Evolutionary conservation across 2,329 filamentous ascomycete species (phyloP).

Genomic region (Leptoxyphium fumago): DNA sequence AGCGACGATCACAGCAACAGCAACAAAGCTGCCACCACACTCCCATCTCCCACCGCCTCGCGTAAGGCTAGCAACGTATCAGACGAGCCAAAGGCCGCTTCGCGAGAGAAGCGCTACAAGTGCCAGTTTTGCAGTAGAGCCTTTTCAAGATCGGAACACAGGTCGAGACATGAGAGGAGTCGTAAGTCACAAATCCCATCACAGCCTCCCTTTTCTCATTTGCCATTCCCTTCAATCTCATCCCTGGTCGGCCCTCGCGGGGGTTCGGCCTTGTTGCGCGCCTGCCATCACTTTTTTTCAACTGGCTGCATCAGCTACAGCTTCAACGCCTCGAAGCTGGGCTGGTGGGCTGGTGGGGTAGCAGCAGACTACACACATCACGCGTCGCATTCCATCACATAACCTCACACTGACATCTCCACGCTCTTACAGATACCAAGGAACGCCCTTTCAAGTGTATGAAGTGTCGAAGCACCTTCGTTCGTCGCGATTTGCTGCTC

Average conservation of each 20-base stretch:
- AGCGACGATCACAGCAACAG: background rate
- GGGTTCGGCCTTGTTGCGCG: conserved; percentile 4
- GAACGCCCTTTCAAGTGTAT: conserved; percentile 97
- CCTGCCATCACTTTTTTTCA: too few species aligned
- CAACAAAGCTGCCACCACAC: background rate
- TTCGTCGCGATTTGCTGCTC: conserved; percentile 87
- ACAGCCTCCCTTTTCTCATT: background rate
- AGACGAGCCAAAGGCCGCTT: conserved; percentile 8
- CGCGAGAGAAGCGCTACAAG: conserved; percentile 88
- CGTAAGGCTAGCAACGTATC: conserved; percentile 1
- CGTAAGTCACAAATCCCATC: conserved; percentile 51
- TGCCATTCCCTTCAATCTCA: background rate
- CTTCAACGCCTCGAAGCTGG: conserved; percentile 7
- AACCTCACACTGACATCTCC: too few species aligned
- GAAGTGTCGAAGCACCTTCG: conserved; percentile 97
- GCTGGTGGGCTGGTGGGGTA: conserved; percentile 10
- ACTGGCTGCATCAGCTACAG: too few species aligned
- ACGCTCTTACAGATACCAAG: conserved; percentile 62
- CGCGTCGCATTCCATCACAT: background rate
- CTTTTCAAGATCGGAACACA: conserved; percentile 93
- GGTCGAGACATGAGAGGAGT: conserved; percentile 90
- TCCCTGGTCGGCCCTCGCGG: conserved; percentile 2
- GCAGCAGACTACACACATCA: background rate
- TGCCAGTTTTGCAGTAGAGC: conserved; percentile 97
- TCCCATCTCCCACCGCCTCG: background rate